Conservation (phyloP, 1,139 yeast genomes). For the Saccharomyces hybrid region DNA sequence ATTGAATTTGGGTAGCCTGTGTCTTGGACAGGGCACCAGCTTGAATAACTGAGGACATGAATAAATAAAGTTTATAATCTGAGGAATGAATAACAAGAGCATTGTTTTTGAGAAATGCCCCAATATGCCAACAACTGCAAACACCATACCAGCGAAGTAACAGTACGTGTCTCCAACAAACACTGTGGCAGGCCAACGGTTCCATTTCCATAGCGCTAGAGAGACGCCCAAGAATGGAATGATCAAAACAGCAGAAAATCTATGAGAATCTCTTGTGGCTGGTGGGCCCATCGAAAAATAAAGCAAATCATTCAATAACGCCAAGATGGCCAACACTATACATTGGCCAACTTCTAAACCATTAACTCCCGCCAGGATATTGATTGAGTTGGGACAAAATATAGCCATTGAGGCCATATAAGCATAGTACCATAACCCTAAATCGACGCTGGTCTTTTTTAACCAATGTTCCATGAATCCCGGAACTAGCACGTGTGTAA, state of each 20-base stretch:
- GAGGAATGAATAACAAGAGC: conserved; percentile 78
- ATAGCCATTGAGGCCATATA: conserved; percentile 91
- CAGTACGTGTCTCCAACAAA: conserved; percentile 98
- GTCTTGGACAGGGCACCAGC: conserved; percentile 90
- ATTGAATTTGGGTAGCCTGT: conserved; percentile 76
- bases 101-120: conserved; percentile 95
- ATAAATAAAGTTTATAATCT: conserved; percentile 78
- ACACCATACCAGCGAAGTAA: conserved; percentile 96
- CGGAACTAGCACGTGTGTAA: conserved; percentile 84
- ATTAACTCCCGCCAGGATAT: conserved; percentile 90
- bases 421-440: conserved; percentile 70
- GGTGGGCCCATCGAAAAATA: conserved; percentile 54
- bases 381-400: conserved; percentile 94
- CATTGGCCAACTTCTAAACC: conserved; percentile 97
- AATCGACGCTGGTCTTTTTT: conserved; percentile 48
- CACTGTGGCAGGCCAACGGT: conserved; percentile 86
- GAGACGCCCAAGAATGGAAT: conserved; percentile 87
- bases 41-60: conserved; percentile 85
- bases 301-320: conserved; percentile 67
- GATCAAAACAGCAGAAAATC: conserved; percentile 69
- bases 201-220: conserved; percentile 62
- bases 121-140: conserved; percentile 90
- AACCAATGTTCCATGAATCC: conserved; percentile 44
- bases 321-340: conserved; percentile 61
- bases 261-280: conserved; percentile 71